A percentile compares a stretch with the other conserved stretches of the same genome.
Conservation (phyloP, 371 early-diverging fungal genomes). For the Fennellomyces sp. region DNA sequence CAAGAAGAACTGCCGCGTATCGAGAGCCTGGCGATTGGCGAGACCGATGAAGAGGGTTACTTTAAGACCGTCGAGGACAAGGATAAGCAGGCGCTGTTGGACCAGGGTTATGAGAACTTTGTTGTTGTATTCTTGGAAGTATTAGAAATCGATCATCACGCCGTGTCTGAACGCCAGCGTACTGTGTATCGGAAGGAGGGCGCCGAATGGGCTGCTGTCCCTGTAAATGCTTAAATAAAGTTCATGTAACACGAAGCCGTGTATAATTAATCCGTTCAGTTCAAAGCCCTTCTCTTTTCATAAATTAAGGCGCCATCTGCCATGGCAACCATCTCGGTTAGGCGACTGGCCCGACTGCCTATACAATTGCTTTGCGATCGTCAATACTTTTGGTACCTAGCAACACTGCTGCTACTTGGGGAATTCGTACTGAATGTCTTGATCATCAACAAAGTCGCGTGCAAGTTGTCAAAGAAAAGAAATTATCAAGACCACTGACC, state of each 20-base stretch:
- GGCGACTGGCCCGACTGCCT: background rate
- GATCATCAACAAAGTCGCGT: constrained; percentile 57
- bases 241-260: no score
- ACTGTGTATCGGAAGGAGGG: constrained; percentile 17
- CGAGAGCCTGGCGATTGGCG: constrained; percentile 16
- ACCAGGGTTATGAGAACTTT: constrained; percentile 34
- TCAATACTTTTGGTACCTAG: constrained; percentile 71
- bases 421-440: constrained; percentile 51
- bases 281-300: background rate
- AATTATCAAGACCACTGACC: background rate
- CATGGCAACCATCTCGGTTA: background rate
- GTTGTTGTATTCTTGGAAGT: constrained; percentile 31
- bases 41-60: constrained; percentile 16
- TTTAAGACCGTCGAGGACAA: constrained; percentile 20
- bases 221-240: constrained; percentile 1
- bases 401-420: constrained; percentile 53
- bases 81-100: constrained; percentile 19
- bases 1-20: constrained; percentile 7
- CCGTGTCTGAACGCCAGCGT: constrained; percentile 6
- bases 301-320: background rate
- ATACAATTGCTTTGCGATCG: constrained; percentile 42
- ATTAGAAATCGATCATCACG: constrained; percentile 26
- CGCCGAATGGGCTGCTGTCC: constrained; percentile 1
- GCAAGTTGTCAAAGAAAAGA: constrained; percentile 27
- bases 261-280: background rate